Evolutionary conservation across 2,329 filamentous ascomycete genomes (phyloP).

Genomic region (Delphinella strobiligena): DNA sequence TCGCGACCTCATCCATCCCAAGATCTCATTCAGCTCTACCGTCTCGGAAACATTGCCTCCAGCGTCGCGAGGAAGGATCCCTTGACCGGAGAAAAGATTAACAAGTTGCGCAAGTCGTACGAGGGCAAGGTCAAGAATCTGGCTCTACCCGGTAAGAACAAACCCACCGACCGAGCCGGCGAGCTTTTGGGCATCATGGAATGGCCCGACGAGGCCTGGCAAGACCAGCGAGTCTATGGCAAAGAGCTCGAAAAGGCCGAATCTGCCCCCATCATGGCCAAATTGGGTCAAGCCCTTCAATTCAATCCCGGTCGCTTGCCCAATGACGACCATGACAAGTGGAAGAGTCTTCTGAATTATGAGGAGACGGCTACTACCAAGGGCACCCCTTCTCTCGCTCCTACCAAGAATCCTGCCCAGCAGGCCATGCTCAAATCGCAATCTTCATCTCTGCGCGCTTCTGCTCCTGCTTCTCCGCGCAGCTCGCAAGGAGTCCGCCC

Average conservation of each 20-base stretch:
- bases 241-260: slow-evolving; percentile 25
- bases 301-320: slow-evolving; percentile 33
- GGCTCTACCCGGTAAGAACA: slow-evolving; percentile 36
- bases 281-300: slow-evolving; percentile 29
- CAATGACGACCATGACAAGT: slow-evolving; percentile 27
- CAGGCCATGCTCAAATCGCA: slow-evolving; percentile 11
- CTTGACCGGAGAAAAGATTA: slow-evolving; percentile 51
- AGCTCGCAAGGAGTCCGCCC: slow-evolving; percentile 41
- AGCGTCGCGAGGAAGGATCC: slow-evolving; percentile 49
- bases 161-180: slow-evolving; percentile 28
- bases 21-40: slow-evolving; percentile 48
- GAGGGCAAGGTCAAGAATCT: slow-evolving; percentile 40
- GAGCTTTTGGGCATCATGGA: slow-evolving; percentile 24
- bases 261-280: slow-evolving; percentile 19
- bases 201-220: slow-evolving; percentile 29
- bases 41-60: slow-evolving; percentile 41
- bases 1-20: slow-evolving; percentile 45
- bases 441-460: slow-evolving; percentile 11
- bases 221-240: slow-evolving; percentile 25
- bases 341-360: slow-evolving; percentile 30
- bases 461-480: slow-evolving; percentile 25
- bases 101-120: slow-evolving; percentile 48
- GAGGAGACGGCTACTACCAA: slow-evolving; percentile 27
- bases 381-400: slow-evolving; percentile 5
- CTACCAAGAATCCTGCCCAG: slow-evolving; percentile 3